A percentile compares a stretch with the other conserved stretches of the same genome.
These are phyloP conservation scores for Spinacia oleracea DNA, from an alignment of 179 eudicot genomes.

Conservation along the genomic window DNA sequence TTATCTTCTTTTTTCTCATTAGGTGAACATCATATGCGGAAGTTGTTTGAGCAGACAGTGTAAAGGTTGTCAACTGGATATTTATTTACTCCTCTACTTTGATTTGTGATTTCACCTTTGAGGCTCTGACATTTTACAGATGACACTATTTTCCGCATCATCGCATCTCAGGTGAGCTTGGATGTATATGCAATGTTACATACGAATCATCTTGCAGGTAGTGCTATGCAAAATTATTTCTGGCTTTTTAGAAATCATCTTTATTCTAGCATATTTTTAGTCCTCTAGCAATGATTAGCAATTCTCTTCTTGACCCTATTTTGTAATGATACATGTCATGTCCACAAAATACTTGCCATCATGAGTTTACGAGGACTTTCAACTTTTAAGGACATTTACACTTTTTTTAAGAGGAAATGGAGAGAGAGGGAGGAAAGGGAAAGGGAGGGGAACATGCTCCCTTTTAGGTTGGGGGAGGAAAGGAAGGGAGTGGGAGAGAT, in stretches of 20 bases:
- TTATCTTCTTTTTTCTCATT: conserved; percentile 8
- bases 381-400: background rate
- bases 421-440: too few relatives aligned
- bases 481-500: too few relatives aligned
- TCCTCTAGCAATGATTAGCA: background rate
- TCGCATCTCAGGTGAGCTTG: conserved; percentile 59
- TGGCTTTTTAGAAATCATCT: background rate
- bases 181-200: conserved; percentile 85
- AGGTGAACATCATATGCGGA: conserved; percentile 89
- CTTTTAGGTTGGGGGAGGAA: too few relatives aligned
- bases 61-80: conserved; percentile 51
- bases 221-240: background rate
- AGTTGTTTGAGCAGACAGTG: conserved; percentile 64
- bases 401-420: too few relatives aligned
- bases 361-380: background rate
- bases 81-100: background rate
- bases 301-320: background rate
- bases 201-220: conserved; percentile 89
- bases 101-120: background rate
- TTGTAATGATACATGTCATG: background rate
- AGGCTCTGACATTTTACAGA: background rate
- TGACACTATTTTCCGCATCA: conserved; percentile 18
- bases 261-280: background rate
- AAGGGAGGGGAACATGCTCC: too few relatives aligned
- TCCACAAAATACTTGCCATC: background rate